A percentile compares a stretch with the other conserved stretches of the same genome.
phyloP scores from a whole-genome alignment of 345 rosid genomes.

The Pugionium cornutum region DNA sequence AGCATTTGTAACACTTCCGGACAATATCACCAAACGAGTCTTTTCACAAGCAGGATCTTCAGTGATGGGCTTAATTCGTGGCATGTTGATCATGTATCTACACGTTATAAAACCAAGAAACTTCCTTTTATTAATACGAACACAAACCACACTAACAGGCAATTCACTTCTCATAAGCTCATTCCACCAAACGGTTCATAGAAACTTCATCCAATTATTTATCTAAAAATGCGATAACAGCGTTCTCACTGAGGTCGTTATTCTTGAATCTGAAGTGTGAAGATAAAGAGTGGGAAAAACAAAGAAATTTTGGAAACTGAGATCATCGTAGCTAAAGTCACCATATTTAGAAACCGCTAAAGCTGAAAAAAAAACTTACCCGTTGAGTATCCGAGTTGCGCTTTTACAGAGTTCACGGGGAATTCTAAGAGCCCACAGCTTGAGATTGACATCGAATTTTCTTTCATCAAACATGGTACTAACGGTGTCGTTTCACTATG shows the following conservation, averaged over 20 bases:
- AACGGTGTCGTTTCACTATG: not conserved
- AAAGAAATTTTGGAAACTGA: not conserved
- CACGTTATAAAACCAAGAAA: conserved; percentile 15
- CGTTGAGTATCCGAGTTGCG: conserved; percentile 64
- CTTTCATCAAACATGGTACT: conserved; percentile 65
- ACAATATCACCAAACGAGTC: conserved; percentile 69
- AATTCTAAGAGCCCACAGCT: conserved; percentile 76
- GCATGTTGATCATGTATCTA: conserved; percentile 83
- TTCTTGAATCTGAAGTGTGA: not conserved
- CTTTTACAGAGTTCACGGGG: conserved; percentile 79
- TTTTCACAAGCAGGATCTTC: conserved; percentile 71
- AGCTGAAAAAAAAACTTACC: conserved; percentile 46
- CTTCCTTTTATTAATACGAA: conserved; percentile 18
- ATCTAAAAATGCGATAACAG: not conserved
- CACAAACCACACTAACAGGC: not conserved
- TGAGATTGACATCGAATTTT: conserved; percentile 65
- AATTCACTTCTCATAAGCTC: conserved; percentile 1
- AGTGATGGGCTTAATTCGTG: conserved; percentile 73
- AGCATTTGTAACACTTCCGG: conserved; percentile 58
- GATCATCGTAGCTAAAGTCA: not conserved
- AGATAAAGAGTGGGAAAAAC: not conserved
- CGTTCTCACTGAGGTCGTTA: not conserved
- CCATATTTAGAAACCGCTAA: not conserved
- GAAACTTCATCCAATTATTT: not conserved
- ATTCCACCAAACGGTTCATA: not conserved